Base-by-base conservation (phyloP, 73 alveolate genomes). In the Paraurostyla sp. region DNA sequence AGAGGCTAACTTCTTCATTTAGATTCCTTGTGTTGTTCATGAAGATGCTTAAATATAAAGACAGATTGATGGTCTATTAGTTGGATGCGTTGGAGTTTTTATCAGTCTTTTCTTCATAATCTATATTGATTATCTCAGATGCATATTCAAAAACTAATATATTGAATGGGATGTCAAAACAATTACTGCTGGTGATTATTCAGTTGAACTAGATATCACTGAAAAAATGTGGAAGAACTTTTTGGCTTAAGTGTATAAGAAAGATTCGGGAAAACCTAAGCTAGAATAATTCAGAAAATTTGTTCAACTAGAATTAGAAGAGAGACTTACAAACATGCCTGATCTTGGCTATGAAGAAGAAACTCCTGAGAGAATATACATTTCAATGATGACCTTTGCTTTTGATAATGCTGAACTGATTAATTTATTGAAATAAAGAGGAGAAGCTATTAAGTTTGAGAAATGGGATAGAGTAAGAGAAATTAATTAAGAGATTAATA, bases 81-180 rank as follows among this genome's bases (percentile, higher is more conserved):
- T 73, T 11, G 45, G 71, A 13, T 73, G 87, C 87, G 46, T 73
- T 68, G 87, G 71, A 4, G 87, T 73, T 20, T 73, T 73, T 73
- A 73, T 73, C 48, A 50, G 71, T 50, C 71, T 73, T 15, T 73
- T 73, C 87, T 48, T 43, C 68, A 50, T 73, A 15, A 48, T 57
- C 58, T 11, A n/a, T 40, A 76, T 51, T 42, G 88, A 76, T 76
- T 76, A 49, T 59, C 42, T 76, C 11, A 76, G 54, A 42, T 49
- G 76, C 30, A 51, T 49, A 36, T 76, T 49, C 78, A 76, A 51
- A 16, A 73, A 50, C 48, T 57, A 45, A 33, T 65, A 65, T 40
- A 65, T 65, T 40, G 82, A 65, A 38, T 73, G 87, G 87, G 87
- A 73, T 48, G 87, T 73, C 25, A 73, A 73, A 48, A 73, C 87